Evolutionary conservation across 108 stramenopile species (phyloP), one percentile per base, ranked within the genome.

Genomic region (Aurantiochytrium sp.): DNA sequence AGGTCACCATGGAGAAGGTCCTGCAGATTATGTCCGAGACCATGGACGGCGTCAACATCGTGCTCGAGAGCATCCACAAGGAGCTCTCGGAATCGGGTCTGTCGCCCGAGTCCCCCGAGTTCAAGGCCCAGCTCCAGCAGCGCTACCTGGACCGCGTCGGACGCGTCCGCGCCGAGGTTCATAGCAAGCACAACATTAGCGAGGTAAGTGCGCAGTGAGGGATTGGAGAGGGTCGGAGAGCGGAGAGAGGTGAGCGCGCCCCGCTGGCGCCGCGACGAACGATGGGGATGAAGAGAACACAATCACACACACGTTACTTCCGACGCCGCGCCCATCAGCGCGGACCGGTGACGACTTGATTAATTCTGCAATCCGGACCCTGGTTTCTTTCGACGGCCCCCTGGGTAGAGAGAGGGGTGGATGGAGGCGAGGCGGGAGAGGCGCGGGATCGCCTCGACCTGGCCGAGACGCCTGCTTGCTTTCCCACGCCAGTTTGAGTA

Each of bases 1-100:
- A 81, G 24, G 39, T 81, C 73, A 81, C 73, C 73, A 81, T 81
- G 73, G 73, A 81, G 19, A 81, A 81, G 73, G 45, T 48, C 0
- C 73, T 81, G 12, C 24, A 41, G n/a, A 48, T 81, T 24, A 81
- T 81, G 73, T 41, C 73, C 42, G 73, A 81, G 73, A 81, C 45
- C 30, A 41, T 81, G 39, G 73, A 81, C 6, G 45, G 45, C 45
- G 45, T 81, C 73, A 81, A 81, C 45, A 48, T 81, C 24, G 73
- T 48, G 21, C 42, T 81, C 73, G 73, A 81, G 2, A 81, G 24
- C 30, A 81, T 81, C 73, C 45, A 81, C 73, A 81, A 81, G 27
- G 42, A 81, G 73, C 73, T 81, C 42, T 6, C n/a, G 15, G 73
- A 81, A 6, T 27, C 39, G 27, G 73, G 73, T 24, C 73, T 81